Conservation (phyloP, 331 rosid genomes). For the Quercus tomentella region DNA sequence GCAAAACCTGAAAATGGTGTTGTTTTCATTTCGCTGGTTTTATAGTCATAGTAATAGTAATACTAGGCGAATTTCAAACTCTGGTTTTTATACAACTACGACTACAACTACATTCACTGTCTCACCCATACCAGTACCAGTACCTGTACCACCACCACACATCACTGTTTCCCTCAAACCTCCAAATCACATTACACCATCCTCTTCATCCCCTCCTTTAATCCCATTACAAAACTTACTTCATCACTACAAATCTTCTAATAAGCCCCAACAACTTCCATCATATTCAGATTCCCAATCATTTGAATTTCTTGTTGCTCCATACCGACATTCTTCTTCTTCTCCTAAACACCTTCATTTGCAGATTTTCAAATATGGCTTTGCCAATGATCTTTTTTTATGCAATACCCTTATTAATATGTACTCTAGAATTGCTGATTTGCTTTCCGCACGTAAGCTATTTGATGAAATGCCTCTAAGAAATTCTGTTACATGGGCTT, state of each 20-base stretch:
- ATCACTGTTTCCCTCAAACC: conserved; percentile 19
- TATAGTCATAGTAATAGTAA: too few species aligned
- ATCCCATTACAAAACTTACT: conserved; percentile 21
- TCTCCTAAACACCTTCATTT: conserved; percentile 48
- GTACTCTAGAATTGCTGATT: conserved; percentile 43
- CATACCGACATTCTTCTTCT: conserved; percentile 40
- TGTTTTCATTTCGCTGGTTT: too few species aligned
- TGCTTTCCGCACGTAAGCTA: conserved; percentile 51
- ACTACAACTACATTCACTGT: conserved; percentile 6
- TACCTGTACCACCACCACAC: background rate
- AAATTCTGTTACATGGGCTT: conserved; percentile 80
- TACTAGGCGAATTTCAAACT: conserved; percentile 1
- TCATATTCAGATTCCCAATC: conserved; percentile 20
- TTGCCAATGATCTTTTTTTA: conserved; percentile 51
- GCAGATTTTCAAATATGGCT: conserved; percentile 58
- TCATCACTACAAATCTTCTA: conserved; percentile 24
- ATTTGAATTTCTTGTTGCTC: conserved; percentile 29
- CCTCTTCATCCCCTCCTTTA: background rate
- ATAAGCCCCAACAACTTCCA: conserved; percentile 12
- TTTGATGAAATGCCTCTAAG: conserved; percentile 73
- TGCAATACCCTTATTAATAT: conserved; percentile 68
- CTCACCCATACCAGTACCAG: conserved; percentile 14
- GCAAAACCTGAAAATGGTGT: background rate
- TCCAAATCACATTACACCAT: background rate
- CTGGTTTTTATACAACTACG: conserved; percentile 10